These are phyloP conservation scores for Penicillium turbatum DNA, from an alignment of 495 filamentous ascomycete species.

Conservation along the genomic window DNA sequence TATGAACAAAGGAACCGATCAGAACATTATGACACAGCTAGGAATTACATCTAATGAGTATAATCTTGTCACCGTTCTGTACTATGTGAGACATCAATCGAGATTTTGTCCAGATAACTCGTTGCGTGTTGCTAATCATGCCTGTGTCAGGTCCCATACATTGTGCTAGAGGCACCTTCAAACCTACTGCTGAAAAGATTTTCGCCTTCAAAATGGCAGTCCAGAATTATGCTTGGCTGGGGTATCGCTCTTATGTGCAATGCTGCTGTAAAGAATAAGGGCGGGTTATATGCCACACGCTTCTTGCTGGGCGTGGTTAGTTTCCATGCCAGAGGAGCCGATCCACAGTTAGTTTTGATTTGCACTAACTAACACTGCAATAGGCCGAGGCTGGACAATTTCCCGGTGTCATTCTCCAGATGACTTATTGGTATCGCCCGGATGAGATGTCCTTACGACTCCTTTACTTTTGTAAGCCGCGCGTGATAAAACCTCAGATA, in stretches of 20 bases:
- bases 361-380: not conserved
- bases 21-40: conserved; percentile 43
- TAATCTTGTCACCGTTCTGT: conserved; percentile 26
- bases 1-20: conserved; percentile 30
- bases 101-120: not conserved
- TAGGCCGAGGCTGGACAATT: conserved; percentile 37
- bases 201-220: conserved; percentile 32
- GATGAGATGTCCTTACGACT: conserved; percentile 32
- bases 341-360: no score
- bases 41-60: conserved; percentile 27
- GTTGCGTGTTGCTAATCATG: conserved; percentile 7
- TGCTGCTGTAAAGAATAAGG: conserved; percentile 31
- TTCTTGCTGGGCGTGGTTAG: conserved; percentile 34
- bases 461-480: conserved; percentile 15
- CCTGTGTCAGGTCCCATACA: conserved; percentile 39
- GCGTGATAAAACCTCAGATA: not conserved
- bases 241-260: conserved; percentile 33
- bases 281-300: conserved; percentile 25
- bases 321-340: not conserved
- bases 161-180: conserved; percentile 39
- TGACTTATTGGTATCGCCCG: conserved; percentile 36
- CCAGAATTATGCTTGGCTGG: conserved; percentile 36
- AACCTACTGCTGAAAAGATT: conserved; percentile 33
- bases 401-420: conserved; percentile 33
- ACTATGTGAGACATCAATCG: conserved; percentile 19